Conservation (phyloP, 768 basidiomycete species). For the Rhodotorula taiwanensis region DNA sequence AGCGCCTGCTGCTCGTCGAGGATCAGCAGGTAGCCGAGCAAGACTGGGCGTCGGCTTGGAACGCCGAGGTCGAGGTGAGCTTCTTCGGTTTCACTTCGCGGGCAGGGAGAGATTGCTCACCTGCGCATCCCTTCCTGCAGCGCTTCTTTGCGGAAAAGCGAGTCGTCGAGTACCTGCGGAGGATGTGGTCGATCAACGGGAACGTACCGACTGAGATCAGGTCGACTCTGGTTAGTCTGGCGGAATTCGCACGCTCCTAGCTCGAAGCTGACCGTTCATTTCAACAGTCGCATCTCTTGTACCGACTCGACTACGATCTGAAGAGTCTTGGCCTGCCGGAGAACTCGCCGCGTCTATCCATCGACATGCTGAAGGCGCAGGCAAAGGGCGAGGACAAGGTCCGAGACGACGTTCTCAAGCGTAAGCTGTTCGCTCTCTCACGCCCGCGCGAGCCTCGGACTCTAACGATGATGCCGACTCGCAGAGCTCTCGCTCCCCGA, state of each 20-base stretch:
- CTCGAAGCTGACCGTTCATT: constrained; percentile 34
- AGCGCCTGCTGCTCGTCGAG: constrained; percentile 48
- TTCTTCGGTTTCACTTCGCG: background rate
- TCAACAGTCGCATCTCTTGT: constrained; percentile 15
- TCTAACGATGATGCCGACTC: background rate
- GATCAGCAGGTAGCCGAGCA: background rate
- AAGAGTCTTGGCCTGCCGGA: too few species aligned
- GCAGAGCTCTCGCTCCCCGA: constrained; percentile 67
- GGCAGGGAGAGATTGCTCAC: background rate
- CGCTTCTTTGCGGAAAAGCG: constrained; percentile 15
- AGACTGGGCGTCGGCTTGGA: constrained; percentile 44
- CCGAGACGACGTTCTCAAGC: constrained; percentile 15
- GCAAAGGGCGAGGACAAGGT: background rate
- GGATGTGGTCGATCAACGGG: constrained; percentile 36
- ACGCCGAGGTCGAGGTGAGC: constrained; percentile 46
- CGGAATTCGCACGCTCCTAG: too few species aligned
- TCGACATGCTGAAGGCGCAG: constrained; percentile 12
- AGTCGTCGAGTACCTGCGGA: constrained; percentile 13
- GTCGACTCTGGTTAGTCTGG: constrained; percentile 7
- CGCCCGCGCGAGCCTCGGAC: too few species aligned
- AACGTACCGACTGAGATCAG: constrained; percentile 34
- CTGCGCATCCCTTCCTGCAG: background rate
- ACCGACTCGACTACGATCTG: constrained; percentile 6
- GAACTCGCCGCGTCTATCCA: constrained; percentile 1
- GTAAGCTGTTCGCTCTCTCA: background rate